Evolutionary conservation across 1,284 basidiomycete genomes (phyloP).

Genomic region (Phylloboletellus chloephorus): DNA sequence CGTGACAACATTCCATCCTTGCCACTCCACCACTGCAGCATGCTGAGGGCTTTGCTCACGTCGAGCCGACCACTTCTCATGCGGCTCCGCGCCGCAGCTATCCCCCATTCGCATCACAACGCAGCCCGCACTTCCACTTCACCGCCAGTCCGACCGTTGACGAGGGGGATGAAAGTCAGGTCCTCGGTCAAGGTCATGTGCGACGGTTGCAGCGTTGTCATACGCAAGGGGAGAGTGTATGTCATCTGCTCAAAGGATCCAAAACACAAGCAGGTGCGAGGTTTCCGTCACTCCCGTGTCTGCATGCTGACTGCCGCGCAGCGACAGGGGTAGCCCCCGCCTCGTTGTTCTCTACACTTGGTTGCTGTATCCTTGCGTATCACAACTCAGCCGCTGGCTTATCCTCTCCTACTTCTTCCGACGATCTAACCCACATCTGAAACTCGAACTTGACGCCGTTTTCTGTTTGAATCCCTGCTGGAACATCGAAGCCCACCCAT

Average conservation of each 20-base stretch:
- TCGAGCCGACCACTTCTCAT: constrained; percentile 55
- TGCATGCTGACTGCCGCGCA: constrained; percentile 28
- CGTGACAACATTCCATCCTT: no score
- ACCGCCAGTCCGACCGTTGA: constrained; percentile 33
- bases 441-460: constrained; percentile 81
- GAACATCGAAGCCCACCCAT: constrained; percentile 77
- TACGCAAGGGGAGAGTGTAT: constrained; percentile 88
- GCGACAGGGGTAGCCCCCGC: constrained; percentile 54
- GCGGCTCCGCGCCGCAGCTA: constrained; percentile 42
- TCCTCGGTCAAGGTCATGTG: constrained; percentile 92
- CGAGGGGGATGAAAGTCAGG: constrained; percentile 93
- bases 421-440: constrained; percentile 76
- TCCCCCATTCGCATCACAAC: constrained; percentile 31
- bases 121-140: constrained; percentile 24
- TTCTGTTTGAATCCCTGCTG: constrained; percentile 72
- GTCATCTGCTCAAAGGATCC: constrained; percentile 93
- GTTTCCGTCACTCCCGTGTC: constrained; percentile 1
- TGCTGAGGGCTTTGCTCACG: constrained; percentile 62
- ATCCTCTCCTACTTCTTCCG: constrained; percentile 1
- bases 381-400: not conserved
- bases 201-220: constrained; percentile 83
- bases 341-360: not conserved
- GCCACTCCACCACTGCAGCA: constrained; percentile 26
- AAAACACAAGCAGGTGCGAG: constrained; percentile 95
- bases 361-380: constrained; percentile 1